Evolutionary conservation across 257 asterid genomes (phyloP), one percentile per base, ranked within the genome.

Genomic region (Nicotiana attenuata): DNA sequence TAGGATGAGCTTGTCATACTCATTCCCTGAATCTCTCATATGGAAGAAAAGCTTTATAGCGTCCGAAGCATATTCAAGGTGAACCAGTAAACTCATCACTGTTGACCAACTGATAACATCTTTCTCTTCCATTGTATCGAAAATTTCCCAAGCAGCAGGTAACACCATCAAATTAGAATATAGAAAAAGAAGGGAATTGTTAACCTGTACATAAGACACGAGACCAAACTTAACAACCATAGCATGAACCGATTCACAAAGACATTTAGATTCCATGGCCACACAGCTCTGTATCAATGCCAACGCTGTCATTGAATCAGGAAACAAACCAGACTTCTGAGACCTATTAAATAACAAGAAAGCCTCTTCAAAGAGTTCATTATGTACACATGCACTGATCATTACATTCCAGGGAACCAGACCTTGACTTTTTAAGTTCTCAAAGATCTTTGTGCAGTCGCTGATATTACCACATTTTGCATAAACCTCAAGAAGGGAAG

Each of bases 81-180:
- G 83, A 22, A 80, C 77, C 56, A 83, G 20, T 45, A 69, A 22
- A 24, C 63, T 31, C 77, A 83, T 83, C 83, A 83, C 60, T 56
- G 83, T 83, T 8, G 86, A 78, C 83, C 83, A 79, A 73, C 81
- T 83, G 61, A 83, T 61, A 53, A 83, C 56, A 83, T 84, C 86
- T 80, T 61, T 84, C 56, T 76, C 29, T 22, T 79, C 67, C 83
- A 68, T 83, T 60, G 65, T 33, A 67, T 47, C 10, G 57, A 84
- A 80, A 47, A 80, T 33, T 57, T 47, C 31, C 15, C 50, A 5
- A 31, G 53, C 81, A 55, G 81, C 78, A 68, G 50, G 17, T 71
- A 84, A 69, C 53, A 71, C 78, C 66, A 81, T 47, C 86, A 80
- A 80, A 61, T 16, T 71, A 2, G 77, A 84, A 29, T 84, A 84